A percentile compares a stretch with the other conserved stretches of the same genome.
phyloP scores from a whole-genome alignment of 306 rosid genomes.

The Pyrus betulifolia region DNA sequence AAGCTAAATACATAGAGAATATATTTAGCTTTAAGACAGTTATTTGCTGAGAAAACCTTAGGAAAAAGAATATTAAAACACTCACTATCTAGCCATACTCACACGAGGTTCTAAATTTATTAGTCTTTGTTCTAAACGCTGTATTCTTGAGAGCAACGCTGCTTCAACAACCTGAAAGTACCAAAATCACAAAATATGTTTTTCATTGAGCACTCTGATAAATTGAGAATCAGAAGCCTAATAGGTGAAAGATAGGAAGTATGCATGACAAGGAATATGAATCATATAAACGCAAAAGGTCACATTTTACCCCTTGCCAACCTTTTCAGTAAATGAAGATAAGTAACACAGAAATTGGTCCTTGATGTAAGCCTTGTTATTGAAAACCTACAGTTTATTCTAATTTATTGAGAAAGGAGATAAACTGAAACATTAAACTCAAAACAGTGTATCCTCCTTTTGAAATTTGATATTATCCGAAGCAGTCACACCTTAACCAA shows the following conservation, averaged over 20 bases:
- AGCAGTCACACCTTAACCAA: not conserved
- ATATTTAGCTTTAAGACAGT: not conserved
- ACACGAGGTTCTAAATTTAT: slow-evolving; percentile 93
- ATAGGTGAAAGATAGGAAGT: not conserved
- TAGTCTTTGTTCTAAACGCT: slow-evolving; percentile 65
- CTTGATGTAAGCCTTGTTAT: not conserved
- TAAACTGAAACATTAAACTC: not conserved
- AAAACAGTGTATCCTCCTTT: not conserved
- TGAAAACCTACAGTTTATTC: not conserved
- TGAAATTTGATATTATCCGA: not conserved
- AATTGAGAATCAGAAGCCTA: not conserved
- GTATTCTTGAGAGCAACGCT: slow-evolving; percentile 86
- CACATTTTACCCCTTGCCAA: not conserved
- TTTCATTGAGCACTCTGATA: not conserved
- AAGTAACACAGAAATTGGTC: not conserved
- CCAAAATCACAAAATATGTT: not conserved
- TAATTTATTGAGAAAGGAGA: not conserved
- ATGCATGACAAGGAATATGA: not conserved
- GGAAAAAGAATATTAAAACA: slow-evolving; percentile 13
- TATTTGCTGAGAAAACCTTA: not conserved
- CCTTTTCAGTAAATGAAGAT: not conserved
- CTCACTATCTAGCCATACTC: slow-evolving; percentile 84
- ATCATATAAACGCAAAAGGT: not conserved
- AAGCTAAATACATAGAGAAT: slow-evolving; percentile 4
- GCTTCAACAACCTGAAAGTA: slow-evolving; percentile 88